A percentile compares a stretch with the other conserved stretches of the same genome.
These are phyloP conservation scores for Coemansia sp. DNA, from an alignment of 192 early-diverging fungal species.

Conservation along the genomic window DNA sequence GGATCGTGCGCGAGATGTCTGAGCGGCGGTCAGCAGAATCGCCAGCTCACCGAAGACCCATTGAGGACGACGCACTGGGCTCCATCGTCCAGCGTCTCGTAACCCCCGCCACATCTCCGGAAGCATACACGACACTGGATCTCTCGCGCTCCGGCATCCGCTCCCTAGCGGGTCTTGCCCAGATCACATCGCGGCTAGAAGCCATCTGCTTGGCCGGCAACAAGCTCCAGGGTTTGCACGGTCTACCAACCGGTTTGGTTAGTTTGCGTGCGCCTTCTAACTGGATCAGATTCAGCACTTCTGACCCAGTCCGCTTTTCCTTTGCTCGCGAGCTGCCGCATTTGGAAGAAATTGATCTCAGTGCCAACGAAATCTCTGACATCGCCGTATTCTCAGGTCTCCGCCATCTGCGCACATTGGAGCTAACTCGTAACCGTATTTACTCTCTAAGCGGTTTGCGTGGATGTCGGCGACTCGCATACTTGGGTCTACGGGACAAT, in stretches of 20 bases:
- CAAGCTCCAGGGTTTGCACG: slow-evolving; percentile 42
- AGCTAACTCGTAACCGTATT: slow-evolving; percentile 46
- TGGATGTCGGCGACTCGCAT: slow-evolving; percentile 37
- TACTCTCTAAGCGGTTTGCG: slow-evolving; percentile 28
- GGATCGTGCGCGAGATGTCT: slow-evolving; percentile 40
- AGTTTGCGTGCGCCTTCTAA: slow-evolving; percentile 43
- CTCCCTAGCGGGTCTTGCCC: slow-evolving; percentile 36
- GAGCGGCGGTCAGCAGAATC: slow-evolving; percentile 28
- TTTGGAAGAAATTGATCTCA: slow-evolving; percentile 46
- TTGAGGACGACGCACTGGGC: slow-evolving; percentile 45
- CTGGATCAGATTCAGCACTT: slow-evolving; percentile 43
- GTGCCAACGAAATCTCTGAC: slow-evolving; percentile 49
- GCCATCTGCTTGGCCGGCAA: slow-evolving; percentile 39
- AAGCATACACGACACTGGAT: slow-evolving; percentile 40
- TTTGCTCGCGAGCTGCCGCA: slow-evolving; percentile 54
- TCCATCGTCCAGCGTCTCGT: slow-evolving; percentile 50
- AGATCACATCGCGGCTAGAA: slow-evolving; percentile 44
- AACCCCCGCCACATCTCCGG: slow-evolving; percentile 41
- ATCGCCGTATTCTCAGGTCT: slow-evolving; percentile 47
- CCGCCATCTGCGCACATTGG: slow-evolving; percentile 40
- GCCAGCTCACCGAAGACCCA: slow-evolving; percentile 14
- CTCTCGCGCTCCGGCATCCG: slow-evolving; percentile 46
- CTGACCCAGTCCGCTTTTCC: slow-evolving; percentile 21
- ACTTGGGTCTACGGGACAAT: slow-evolving; percentile 46
- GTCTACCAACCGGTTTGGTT: slow-evolving; percentile 41